Conservation (phyloP, 768 basidiomycete genomes). For the Pisolithus microcarpus region DNA sequence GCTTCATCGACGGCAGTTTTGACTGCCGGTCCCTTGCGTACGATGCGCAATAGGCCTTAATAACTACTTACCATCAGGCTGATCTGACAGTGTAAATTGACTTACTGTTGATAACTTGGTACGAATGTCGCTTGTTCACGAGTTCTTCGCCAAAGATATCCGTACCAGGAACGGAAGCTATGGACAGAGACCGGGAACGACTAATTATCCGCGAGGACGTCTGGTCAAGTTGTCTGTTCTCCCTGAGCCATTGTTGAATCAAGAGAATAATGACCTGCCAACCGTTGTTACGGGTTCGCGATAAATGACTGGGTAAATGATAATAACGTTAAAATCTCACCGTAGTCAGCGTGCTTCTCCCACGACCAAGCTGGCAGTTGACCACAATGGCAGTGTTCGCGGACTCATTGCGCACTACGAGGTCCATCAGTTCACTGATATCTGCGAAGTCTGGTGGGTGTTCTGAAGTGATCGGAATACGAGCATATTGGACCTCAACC, state of each 20-base stretch:
- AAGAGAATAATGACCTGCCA: slow-evolving; percentile 70
- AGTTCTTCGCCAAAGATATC: slow-evolving; percentile 19
- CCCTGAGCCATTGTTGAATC: slow-evolving; percentile 75
- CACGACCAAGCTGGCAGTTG: slow-evolving; percentile 92
- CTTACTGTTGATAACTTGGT: slow-evolving; percentile 86
- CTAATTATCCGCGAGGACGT: slow-evolving; percentile 20
- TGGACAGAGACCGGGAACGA: slow-evolving; percentile 41
- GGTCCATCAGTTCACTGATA: slow-evolving; percentile 68
- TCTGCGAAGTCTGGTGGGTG: slow-evolving; percentile 69
- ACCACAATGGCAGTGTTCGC: slow-evolving; percentile 78
- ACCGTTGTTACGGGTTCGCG: not conserved
- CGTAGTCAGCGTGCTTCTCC: slow-evolving; percentile 86
- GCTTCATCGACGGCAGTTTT: slow-evolving; percentile 83
- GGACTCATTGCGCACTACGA: slow-evolving; percentile 63
- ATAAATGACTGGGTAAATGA: not conserved
- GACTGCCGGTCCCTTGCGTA: slow-evolving; percentile 78
- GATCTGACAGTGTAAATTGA: slow-evolving; percentile 1
- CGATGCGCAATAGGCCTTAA: slow-evolving; percentile 73
- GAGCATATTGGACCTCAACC: slow-evolving; percentile 67
- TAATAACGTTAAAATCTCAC: slow-evolving; percentile 32
- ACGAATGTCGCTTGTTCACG: slow-evolving; percentile 50
- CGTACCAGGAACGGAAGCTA: slow-evolving; percentile 20
- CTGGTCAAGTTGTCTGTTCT: slow-evolving; percentile 23
- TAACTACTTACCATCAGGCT: slow-evolving; percentile 3
- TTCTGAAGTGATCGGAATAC: slow-evolving; percentile 93